Conservation (phyloP, 768 basidiomycete species). For the Mycena crocata region DNA sequence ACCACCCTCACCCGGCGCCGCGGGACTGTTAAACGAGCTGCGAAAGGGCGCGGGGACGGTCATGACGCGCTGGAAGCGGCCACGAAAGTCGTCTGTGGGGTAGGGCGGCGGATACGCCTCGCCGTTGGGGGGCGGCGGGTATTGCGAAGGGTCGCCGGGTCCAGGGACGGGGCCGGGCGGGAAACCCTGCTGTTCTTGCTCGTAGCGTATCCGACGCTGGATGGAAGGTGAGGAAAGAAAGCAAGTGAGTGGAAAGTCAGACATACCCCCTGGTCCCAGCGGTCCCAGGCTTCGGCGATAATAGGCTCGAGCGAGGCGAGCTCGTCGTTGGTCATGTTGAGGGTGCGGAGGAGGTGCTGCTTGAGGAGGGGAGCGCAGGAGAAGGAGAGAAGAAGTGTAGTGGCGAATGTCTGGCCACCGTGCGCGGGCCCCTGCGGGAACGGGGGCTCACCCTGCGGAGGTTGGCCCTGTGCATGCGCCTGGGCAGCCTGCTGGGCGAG, state of each 20-base stretch:
- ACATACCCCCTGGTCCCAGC: constrained; percentile 83
- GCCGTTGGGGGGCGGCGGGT: background rate
- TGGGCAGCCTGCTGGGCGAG: constrained; percentile 6
- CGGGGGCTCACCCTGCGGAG: constrained; percentile 59
- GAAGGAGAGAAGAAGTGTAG: constrained; percentile 80
- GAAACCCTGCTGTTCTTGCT: constrained; percentile 25
- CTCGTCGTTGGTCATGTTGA: constrained; percentile 84
- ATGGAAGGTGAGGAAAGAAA: background rate
- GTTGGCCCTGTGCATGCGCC: constrained; percentile 7
- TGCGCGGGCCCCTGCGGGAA: constrained; percentile 68
- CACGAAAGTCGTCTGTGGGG: constrained; percentile 34
- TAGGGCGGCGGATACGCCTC: too few relatives aligned
- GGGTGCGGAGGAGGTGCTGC: constrained; percentile 76
- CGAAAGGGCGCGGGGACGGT: constrained; percentile 29
- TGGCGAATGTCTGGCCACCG: constrained; percentile 84
- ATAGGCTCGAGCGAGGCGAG: constrained; percentile 81
- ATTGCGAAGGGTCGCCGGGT: constrained; percentile 4
- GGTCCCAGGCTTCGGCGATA: constrained; percentile 87
- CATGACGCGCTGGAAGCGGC: constrained; percentile 31
- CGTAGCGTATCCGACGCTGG: constrained; percentile 32
- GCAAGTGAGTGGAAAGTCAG: constrained; percentile 12
- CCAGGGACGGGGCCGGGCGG: constrained; percentile 11
- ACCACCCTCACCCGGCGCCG: constrained; percentile 8
- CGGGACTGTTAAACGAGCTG: background rate
- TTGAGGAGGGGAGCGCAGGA: constrained; percentile 81